phyloP scores from a whole-genome alignment of 306 rosid genomes.

The Vigna mungo region DNA sequence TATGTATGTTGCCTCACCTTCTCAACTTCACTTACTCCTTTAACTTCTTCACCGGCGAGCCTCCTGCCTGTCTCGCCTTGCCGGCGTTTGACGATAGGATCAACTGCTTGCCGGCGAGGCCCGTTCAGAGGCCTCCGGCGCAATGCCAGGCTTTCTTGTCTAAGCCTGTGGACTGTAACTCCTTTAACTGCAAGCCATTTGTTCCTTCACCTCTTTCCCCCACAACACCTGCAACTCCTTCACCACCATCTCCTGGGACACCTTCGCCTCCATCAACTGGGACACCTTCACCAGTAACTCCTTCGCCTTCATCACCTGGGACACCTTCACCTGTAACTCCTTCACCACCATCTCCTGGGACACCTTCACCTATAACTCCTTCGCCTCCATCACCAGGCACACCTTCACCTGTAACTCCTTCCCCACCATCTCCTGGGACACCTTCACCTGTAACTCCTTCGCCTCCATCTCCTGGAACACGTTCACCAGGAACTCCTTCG shows the following conservation, averaged over 20 bases:
- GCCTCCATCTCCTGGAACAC: slow-evolving; percentile 2
- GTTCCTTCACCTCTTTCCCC: slow-evolving; percentile 38
- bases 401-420: too few relatives aligned
- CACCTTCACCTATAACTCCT: neutral
- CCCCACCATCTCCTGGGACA: neutral
- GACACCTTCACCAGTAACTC: slow-evolving; percentile 38
- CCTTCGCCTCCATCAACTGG: neutral
- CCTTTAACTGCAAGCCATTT: slow-evolving; percentile 65
- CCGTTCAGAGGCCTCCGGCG: slow-evolving; percentile 63
- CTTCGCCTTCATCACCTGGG: neutral
- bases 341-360: neutral
- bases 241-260: slow-evolving; percentile 6
- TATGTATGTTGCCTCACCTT: slow-evolving; percentile 74
- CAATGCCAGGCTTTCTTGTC: slow-evolving; percentile 71
- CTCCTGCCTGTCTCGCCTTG: slow-evolving; percentile 66
- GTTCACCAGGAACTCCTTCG: slow-evolving; percentile 23
- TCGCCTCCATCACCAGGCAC: too few relatives aligned
- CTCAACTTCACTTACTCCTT: slow-evolving; percentile 85
- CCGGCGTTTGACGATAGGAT: slow-evolving; percentile 62
- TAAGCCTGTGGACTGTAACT: slow-evolving; percentile 73
- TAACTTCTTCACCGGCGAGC: slow-evolving; percentile 90
- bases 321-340: neutral
- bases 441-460: neutral
- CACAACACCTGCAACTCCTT: slow-evolving; percentile 17
- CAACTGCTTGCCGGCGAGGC: slow-evolving; percentile 81